These are phyloP conservation scores for Eragrostis nindensis DNA, from an alignment of 176 grass and related monocot genomes.

Conservation along the genomic window DNA sequence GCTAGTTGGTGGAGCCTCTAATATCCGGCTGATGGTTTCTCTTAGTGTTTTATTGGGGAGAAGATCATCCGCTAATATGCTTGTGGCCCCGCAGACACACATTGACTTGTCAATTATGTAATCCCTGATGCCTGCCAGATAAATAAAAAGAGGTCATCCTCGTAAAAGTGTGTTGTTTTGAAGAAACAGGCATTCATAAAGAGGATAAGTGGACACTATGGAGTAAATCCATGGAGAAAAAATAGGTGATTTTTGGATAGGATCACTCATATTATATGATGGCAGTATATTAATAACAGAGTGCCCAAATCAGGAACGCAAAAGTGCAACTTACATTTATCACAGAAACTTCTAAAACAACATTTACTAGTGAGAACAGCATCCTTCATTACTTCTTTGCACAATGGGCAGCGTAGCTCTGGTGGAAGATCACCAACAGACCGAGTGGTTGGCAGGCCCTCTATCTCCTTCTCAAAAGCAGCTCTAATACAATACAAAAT, in stretches of 20 bases:
- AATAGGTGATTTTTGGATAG: not conserved
- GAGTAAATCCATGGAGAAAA: constrained; percentile 15
- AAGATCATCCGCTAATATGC: constrained; percentile 94
- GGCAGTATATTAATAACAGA: constrained; percentile 20
- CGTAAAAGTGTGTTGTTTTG: constrained; percentile 4
- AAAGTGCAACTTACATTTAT: constrained; percentile 78
- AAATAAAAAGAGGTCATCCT: constrained; percentile 38
- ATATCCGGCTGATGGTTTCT: constrained; percentile 87
- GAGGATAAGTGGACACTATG: constrained; percentile 2
- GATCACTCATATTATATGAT: constrained; percentile 21
- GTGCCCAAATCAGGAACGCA: not conserved
- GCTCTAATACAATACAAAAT: constrained; percentile 63
- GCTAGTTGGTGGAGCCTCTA: constrained; percentile 86
- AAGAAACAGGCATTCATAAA: constrained; percentile 29
- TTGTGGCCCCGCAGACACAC: constrained; percentile 90
- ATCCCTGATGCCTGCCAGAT: constrained; percentile 80
- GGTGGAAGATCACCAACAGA: constrained; percentile 79
- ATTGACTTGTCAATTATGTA: constrained; percentile 80
- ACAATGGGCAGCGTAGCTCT: constrained; percentile 84
- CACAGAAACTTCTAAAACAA: constrained; percentile 98
- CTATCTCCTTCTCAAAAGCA: constrained; percentile 99
- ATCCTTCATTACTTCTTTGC: constrained; percentile 99
- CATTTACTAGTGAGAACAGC: constrained; percentile 99
- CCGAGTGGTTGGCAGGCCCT: constrained; percentile 78
- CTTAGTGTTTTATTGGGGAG: constrained; percentile 95